Base-by-base conservation (phyloP, 441 rosid genomes). In the Populus hybrid region DNA sequence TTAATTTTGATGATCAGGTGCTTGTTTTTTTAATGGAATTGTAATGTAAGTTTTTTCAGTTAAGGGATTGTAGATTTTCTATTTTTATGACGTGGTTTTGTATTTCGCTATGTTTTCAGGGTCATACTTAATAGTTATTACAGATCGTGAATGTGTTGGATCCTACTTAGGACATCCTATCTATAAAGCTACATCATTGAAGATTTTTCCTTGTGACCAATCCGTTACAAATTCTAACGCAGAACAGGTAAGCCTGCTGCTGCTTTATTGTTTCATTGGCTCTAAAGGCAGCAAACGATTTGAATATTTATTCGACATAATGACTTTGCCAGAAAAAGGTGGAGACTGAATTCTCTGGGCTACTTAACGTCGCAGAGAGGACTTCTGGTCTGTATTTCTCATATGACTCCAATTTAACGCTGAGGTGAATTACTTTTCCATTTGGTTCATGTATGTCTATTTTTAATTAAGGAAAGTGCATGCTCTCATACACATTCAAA, bases 351-450 rank as follows among this genome's bases (percentile, higher is more conserved):
- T 92, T 90, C 81, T 84, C 88, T 35, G 76, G 70, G 28, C 86
- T 92, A 81, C 90, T 92, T 35, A 85, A 61, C 40, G 68, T 86
- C 69, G 92, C 93, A 3, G 97, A 94, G 84, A 79, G 67, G 82
- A 92, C 95, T 77, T 71, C 82, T 66, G 99, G 98, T 83, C 92
- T 97, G 70, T 92, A 80, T 82, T 94, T 94, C 86, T 94, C 99
- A n/a, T 97, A 97, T 78, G 92, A 94, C 72, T 80, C 90, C 81
- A 97, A 97, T 85, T 84, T 97, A 83, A 97, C 98, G 1, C 85
- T 97, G 76, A 94, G 99, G 99, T 94, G 78, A 84, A 70, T 10
- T 38, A 20, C 66, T 53, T 12, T 46, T 72, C 67, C 46, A 1
- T 18, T 0, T 77, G 59, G 30, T 8, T 42, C 28, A 9, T 70